Conservation (phyloP, 495 filamentous ascomycete species). For the Hypoxylon intermedium region DNA sequence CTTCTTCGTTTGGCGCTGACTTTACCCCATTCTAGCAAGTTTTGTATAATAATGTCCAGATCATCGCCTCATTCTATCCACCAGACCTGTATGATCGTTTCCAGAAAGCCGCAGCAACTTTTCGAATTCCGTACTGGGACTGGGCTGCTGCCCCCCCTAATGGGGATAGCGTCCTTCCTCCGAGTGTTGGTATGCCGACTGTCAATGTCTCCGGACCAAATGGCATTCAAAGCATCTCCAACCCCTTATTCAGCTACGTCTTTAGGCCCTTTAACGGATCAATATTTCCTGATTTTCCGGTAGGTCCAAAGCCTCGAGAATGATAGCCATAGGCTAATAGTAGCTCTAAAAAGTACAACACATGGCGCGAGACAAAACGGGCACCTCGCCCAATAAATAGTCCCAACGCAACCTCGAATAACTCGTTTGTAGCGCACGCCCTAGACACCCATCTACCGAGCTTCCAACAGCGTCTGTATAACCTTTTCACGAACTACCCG, state of each 20-base stretch:
- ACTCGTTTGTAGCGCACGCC: conserved; percentile 54
- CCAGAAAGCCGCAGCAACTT: conserved; percentile 57
- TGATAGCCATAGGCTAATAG: conserved; percentile 21
- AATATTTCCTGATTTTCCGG: conserved; percentile 51
- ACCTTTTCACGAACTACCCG: conserved; percentile 63
- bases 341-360: conserved; percentile 47
- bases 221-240: conserved; percentile 61
- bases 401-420: conserved; percentile 57
- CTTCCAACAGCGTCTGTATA: conserved; percentile 62
- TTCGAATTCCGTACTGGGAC: conserved; percentile 73
- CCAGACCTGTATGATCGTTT: conserved; percentile 53
- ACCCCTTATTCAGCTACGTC: conserved; percentile 67
- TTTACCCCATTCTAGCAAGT: conserved; percentile 57
- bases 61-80: conserved; percentile 62
- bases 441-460: conserved; percentile 56
- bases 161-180: conserved; percentile 56
- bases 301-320: conserved; percentile 39
- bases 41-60: conserved; percentile 57
- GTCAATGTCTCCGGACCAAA: conserved; percentile 62
- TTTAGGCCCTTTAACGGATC: conserved; percentile 63
- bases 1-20: conserved; percentile 4
- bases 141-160: conserved; percentile 64
- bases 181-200: conserved; percentile 50
- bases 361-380: conserved; percentile 57
- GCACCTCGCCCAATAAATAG: conserved; percentile 52